Conservation (phyloP, 495 filamentous ascomycete genomes). For the Copromyces sp. region DNA sequence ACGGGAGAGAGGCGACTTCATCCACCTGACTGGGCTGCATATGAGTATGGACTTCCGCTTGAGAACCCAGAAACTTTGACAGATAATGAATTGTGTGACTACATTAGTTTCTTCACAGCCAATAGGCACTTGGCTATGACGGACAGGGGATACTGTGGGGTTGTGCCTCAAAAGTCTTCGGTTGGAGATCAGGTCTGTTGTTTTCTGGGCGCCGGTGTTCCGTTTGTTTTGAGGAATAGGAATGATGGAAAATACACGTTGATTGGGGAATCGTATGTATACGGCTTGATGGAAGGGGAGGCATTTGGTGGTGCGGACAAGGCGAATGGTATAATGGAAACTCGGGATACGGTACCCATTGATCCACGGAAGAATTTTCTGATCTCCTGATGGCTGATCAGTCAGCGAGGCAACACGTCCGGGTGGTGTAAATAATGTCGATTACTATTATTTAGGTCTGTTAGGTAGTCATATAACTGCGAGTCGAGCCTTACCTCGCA, state of each 20-base stretch:
- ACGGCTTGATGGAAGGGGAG: conserved; percentile 1
- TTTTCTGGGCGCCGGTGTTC: background rate
- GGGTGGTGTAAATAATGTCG: background rate
- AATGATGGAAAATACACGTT: background rate
- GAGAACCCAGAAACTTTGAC: background rate
- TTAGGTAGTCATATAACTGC: background rate
- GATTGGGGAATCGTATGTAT: background rate
- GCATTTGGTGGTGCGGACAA: background rate
- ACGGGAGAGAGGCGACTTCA: background rate
- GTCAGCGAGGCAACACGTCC: background rate
- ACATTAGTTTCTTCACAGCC: background rate
- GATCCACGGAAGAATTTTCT: background rate
- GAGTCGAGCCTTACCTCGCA: background rate
- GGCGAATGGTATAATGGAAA: background rate
- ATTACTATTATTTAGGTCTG: background rate
- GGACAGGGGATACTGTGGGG: background rate
- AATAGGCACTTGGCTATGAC: background rate
- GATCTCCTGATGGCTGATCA: background rate
- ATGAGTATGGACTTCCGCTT: background rate
- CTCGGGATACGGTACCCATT: background rate
- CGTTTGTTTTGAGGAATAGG: background rate
- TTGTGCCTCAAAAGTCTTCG: background rate
- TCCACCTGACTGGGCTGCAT: background rate
- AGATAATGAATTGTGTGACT: background rate
- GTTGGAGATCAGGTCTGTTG: background rate